Base-by-base conservation (phyloP, 2,329 filamentous ascomycete species). In the Trichoderma brevicompactum region DNA sequence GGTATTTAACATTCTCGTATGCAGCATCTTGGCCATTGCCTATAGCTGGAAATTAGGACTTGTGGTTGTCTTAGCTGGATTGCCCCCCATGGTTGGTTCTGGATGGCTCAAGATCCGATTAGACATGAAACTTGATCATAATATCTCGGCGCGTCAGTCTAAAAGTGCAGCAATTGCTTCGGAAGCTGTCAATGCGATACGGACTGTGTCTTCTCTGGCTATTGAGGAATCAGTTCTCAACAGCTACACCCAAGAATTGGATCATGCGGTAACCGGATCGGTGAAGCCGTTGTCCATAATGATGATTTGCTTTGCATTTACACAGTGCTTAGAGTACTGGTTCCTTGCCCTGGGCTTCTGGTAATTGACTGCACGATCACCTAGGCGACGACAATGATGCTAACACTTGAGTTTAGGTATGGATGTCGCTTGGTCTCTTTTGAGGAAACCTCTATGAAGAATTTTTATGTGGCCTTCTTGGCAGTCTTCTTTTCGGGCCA, bases 401-500 rank as follows among this genome's bases (percentile, higher is more conserved):
- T 65, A 7, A 65, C 15, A 1, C 1, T 10, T 3, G 40, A 2
- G 53, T 8, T 3, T 15, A 72, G 71, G 72, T 79, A 79, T 50
- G 78, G 78, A 10, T 78, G 76, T 46, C 72, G 73, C 2, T 71
- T 80, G 2, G 69, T 80, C 1, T 78, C 75, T 0, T 69, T 72
- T 75, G 73, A 73, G 2, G 85, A 82, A 65, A 77, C 85, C 66
- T 83, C 81, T 2, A 85, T 86, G 73, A 85, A 86, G 65, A 74
- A 78, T 64, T 80, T 80, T 67, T 75, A 85, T 64, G 78, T 85
- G 17, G 78, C 82, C 8, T 85, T 85, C 67, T 79, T 84, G 73
- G 80, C 78, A 2, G 78, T 85, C 6, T 79, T 84, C 43, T 83
- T 79, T 68, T 78, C 77, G 0, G 79, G 77, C 0, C 79, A 82